phyloP scores from a whole-genome alignment of 495 filamentous ascomycete species.

The Lindgomyces ingoldianus region DNA sequence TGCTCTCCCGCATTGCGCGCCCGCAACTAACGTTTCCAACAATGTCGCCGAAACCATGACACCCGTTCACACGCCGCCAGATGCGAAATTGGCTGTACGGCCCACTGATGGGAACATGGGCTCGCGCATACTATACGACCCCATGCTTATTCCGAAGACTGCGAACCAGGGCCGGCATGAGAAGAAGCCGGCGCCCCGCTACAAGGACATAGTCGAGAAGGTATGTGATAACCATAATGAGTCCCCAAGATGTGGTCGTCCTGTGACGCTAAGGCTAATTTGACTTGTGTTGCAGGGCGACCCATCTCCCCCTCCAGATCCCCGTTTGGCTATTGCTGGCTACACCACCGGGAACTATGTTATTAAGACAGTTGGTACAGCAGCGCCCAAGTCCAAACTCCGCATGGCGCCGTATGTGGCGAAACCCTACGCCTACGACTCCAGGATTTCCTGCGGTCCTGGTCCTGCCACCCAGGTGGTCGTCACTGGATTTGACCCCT shows the following conservation, averaged over 20 bases:
- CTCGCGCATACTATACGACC: constrained; percentile 72
- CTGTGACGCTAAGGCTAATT: constrained; percentile 38
- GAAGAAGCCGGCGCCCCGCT: constrained; percentile 4
- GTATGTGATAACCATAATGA: constrained; percentile 57
- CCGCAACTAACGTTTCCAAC: constrained; percentile 23
- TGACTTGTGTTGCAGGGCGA: constrained; percentile 58
- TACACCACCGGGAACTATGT: constrained; percentile 50
- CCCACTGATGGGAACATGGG: constrained; percentile 65
- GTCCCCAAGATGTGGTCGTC: constrained; percentile 37
- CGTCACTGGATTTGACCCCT: constrained; percentile 88
- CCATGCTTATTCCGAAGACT: constrained; percentile 65
- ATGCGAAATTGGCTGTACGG: constrained; percentile 60
- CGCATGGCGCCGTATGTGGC: constrained; percentile 76
- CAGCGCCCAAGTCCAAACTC: constrained; percentile 62
- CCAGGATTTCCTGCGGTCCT: constrained; percentile 77
- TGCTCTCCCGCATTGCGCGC: constrained; percentile 23
- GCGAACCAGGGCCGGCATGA: constrained; percentile 47
- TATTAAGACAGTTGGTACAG: constrained; percentile 51
- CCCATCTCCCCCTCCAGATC: constrained; percentile 70
- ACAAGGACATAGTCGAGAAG: constrained; percentile 59
- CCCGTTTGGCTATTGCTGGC: constrained; percentile 67
- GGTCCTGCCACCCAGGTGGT: constrained; percentile 88
- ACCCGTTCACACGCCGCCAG: constrained; percentile 54
- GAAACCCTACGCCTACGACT: constrained; percentile 75
- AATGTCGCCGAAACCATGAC: constrained; percentile 47